Base-by-base conservation (phyloP, 495 filamentous ascomycete genomes). In the Hypoxylon perforatum region DNA sequence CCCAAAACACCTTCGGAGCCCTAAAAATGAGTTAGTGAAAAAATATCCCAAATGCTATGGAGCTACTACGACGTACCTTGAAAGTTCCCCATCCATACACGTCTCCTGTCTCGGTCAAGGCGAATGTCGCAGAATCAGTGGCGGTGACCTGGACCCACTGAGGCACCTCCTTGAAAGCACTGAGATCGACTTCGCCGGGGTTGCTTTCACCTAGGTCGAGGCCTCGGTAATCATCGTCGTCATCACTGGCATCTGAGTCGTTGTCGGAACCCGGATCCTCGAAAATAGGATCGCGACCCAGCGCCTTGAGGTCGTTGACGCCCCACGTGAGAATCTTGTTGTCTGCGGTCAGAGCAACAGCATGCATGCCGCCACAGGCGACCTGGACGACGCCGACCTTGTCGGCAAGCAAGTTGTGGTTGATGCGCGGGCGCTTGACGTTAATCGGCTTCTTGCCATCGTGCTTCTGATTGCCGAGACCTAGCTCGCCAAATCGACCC, bases 71-170 rank as follows among this genome's bases (percentile, higher is more conserved):
- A 58, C 86, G 78, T 79, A 88, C 87, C 47, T 84, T 76, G 76
- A 91, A 91, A n/a, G 86, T 87, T 59, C 89, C 89, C 89, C 89
- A 91, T 25, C 88, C 89, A 70, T 87, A 91, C 23, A 91, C 87
- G 17, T 76, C 73, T 35, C 89, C 89, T 51, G 88, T 83, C 53
- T 90, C 84, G 11, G 89, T 91, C 17, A 91, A 73, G 39, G 84
- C 89, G 73, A 91, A 89, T 33, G 84, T 85, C 35, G 80, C 78
- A 66, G 86, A 90, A 66, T 91, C 89, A 17, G 86, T 86, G 63
- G 87, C 86, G 55, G 84, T 82, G 28, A 91, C 82, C 64, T 87
- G 77, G 22, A 84, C 81, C 68, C 89, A 88, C 4, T 78, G 71
- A n/a, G 82, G 85, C 28, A 75, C 81, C 44, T 82, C 78, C 14